Conservation (phyloP, 805 yeast genomes). For the Candida fluviatilis region DNA sequence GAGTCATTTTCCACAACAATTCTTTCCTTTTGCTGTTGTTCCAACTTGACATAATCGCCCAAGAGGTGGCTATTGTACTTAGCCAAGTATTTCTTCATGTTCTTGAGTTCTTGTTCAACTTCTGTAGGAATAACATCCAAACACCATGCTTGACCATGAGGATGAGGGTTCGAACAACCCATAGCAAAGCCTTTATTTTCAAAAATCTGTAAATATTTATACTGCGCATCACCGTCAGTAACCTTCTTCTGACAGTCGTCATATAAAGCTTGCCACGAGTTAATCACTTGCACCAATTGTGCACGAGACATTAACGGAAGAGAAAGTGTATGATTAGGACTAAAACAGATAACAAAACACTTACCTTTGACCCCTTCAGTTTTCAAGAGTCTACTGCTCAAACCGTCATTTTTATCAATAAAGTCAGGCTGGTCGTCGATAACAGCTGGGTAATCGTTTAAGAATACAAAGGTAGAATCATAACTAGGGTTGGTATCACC, state of each 20-base stretch:
- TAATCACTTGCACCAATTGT: conserved; percentile 47
- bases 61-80: conserved; percentile 46
- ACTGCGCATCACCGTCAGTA: conserved; percentile 39
- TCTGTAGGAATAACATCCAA: conserved; percentile 62
- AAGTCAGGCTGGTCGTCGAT: conserved; percentile 51
- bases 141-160: conserved; percentile 83
- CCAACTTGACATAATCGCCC: conserved; percentile 59
- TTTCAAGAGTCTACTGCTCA: conserved; percentile 44
- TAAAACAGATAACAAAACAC: conserved; percentile 69
- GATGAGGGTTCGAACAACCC: conserved; percentile 83
- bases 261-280: conserved; percentile 58
- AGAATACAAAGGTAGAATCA: conserved; percentile 53
- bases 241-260: conserved; percentile 35
- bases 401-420: conserved; percentile 13
- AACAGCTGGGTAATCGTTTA: conserved; percentile 71
- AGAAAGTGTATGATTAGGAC: conserved; percentile 65
- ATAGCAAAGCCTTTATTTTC: conserved; percentile 76
- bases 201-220: conserved; percentile 62
- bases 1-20: conserved; percentile 57
- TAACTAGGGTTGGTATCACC: conserved; percentile 59
- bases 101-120: conserved; percentile 52
- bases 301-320: conserved; percentile 53
- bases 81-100: conserved; percentile 45
- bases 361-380: conserved; percentile 61
- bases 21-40: conserved; percentile 47